A percentile compares a stretch with the other conserved stretches of the same genome.
These are phyloP conservation scores for Lachnellula subtilissima DNA, from an alignment of 2,329 filamentous ascomycete species.

Conservation along the genomic window DNA sequence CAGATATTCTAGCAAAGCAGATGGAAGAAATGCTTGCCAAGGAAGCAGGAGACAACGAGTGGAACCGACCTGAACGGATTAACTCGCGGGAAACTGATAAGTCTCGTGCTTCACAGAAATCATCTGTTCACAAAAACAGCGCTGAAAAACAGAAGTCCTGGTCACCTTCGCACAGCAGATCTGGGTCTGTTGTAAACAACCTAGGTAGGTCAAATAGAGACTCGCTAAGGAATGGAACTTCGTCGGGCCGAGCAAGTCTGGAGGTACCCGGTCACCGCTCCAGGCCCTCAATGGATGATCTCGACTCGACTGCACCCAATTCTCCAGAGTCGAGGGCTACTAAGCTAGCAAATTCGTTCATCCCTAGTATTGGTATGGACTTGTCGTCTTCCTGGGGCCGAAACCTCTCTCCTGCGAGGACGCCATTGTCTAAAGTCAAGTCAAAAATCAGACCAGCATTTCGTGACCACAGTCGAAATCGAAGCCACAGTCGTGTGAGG, in stretches of 20 bases:
- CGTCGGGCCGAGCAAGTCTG: conserved; percentile 37
- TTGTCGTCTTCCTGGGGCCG: conserved; percentile 60
- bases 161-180: conserved; percentile 17
- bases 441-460: conserved; percentile 34
- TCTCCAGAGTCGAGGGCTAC: conserved; percentile 25
- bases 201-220: conserved; percentile 13
- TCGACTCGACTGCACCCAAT: conserved; percentile 39
- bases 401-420: conserved; percentile 58
- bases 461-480: conserved; percentile 40
- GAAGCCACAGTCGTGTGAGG: conserved; percentile 41
- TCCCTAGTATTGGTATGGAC: conserved; percentile 58
- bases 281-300: conserved; percentile 38
- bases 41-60: conserved; percentile 38
- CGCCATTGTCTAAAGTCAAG: conserved; percentile 43
- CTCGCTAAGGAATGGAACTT: conserved; percentile 11
- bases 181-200: conserved; percentile 18
- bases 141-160: background rate
- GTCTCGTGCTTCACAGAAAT: conserved; percentile 16
- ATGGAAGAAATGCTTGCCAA: conserved; percentile 57
- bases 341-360: conserved; percentile 34
- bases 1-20: conserved; percentile 55
- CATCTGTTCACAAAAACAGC: conserved; percentile 8
- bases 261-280: conserved; percentile 41
- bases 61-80: conserved; percentile 8
- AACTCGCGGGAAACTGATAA: conserved; percentile 9